Evolutionary conservation across 1,284 basidiomycete genomes (phyloP).

Genomic region (Moesziomyces antarcticus): DNA sequence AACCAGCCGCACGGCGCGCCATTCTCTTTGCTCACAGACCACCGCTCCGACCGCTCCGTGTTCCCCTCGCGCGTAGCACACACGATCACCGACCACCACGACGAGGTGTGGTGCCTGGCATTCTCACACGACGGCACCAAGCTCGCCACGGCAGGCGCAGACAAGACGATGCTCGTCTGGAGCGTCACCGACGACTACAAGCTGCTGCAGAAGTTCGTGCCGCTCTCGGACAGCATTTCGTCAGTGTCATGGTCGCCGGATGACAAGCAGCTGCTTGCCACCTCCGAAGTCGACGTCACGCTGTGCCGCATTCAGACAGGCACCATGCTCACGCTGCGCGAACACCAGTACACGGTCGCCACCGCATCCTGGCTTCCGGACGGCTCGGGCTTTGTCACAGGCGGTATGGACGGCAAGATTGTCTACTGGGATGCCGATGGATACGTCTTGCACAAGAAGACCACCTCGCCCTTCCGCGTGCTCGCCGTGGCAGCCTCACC

Average conservation of each 20-base stretch:
- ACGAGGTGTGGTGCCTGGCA: conserved; percentile 94
- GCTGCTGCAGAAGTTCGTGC: conserved; percentile 44
- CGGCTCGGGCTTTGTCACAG: conserved; percentile 87
- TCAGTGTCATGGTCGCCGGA: conserved; percentile 72
- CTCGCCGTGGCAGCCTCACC: conserved; percentile 88
- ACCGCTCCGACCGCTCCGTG: conserved; percentile 78
- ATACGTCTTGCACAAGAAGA: conserved; percentile 77
- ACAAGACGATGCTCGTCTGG: conserved; percentile 90
- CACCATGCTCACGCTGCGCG: conserved; percentile 68
- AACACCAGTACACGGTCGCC: conserved; percentile 87
- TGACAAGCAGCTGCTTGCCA: conserved; percentile 48
- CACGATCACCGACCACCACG: conserved; percentile 83
- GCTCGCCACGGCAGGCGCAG: conserved; percentile 88
- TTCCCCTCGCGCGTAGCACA: conserved; percentile 81
- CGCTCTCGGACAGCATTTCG: conserved; percentile 48
- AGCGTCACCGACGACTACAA: conserved; percentile 43
- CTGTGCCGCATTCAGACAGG: conserved; percentile 41
- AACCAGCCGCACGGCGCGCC: conserved; percentile 68
- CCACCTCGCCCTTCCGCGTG: conserved; percentile 81
- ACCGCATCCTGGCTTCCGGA: conserved; percentile 89
- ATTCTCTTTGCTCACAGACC: conserved; percentile 87
- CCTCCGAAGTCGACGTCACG: conserved; percentile 52
- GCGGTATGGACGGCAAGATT: conserved; percentile 87
- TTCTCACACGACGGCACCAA: conserved; percentile 90
- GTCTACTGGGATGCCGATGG: conserved; percentile 80